Base-by-base conservation (phyloP, 2,329 filamentous ascomycete genomes). In the Uncinocarpus reesii region DNA sequence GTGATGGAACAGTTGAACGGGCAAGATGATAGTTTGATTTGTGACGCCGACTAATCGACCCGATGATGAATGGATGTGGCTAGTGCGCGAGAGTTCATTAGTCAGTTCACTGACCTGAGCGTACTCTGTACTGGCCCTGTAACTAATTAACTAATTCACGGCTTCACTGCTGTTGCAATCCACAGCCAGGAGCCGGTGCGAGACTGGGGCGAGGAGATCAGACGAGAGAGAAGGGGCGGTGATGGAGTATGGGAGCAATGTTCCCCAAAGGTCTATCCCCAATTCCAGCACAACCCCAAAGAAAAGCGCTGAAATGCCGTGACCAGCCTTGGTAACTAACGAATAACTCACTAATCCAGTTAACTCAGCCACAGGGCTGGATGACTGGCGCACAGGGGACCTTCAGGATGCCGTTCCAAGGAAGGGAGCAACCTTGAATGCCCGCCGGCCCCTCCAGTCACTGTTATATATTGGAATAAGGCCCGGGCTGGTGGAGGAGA, bases 41-140 rank as follows among this genome's bases (percentile, higher is more conserved):
- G 42, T 44, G 42, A 29, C 16, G 20, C 20, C 23, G 15, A 45
- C 23, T 26, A 35, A 36, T 5, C 18, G 20, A 45, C 10, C 20
- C 7, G 31, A 45, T 28, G 43, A 46, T 46, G 26, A 13, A 38
- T 24, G 28, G 15, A 34, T 46, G 43, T 46, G 43, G 43, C 43
- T 46, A 46, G 43, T 46, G 43, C 32, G 5, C 2, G 3, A 8
- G 11, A 23, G 20, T 13, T 38, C 4, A 11, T 8, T 38, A 4
- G 38, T 29, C 11, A 29, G 7, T 11, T 29, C 23, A 11, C 18
- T 23, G 26, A 24, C 32, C 32, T 36, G 16, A 21, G n/a, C n/a
- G n/a, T n/a, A n/a, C n/a, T 16, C n/a, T 18, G 35, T 46, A 46
- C n/a, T 26, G 20, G n/a, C 28, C 32, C 32, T 35, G 42, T 45